Percentiles rank a stretch among this genome's conserved stretches.
phyloP scores from a whole-genome alignment of 345 rosid genomes.

The Gossypium rotundifolium region DNA sequence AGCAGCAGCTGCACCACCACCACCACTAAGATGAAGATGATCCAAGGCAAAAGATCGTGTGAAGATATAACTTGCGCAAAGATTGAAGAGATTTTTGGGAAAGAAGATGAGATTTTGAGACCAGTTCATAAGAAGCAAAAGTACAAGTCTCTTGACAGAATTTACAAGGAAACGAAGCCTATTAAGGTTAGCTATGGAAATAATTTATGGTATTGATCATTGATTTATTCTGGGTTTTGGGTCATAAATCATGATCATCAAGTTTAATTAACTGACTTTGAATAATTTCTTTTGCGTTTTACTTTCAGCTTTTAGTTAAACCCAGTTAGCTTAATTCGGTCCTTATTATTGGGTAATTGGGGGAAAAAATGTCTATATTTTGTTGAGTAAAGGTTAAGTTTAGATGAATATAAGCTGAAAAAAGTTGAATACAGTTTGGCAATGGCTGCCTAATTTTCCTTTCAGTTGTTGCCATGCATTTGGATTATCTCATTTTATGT shows the following conservation, averaged over 20 bases:
- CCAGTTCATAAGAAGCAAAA: constrained; percentile 16
- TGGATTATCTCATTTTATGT: neutral
- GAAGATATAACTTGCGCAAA: constrained; percentile 18
- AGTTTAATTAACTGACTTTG: neutral
- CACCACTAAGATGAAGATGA: neutral
- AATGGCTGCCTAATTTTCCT: neutral
- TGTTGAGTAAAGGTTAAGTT: neutral
- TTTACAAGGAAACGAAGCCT: constrained; percentile 24
- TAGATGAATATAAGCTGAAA: neutral
- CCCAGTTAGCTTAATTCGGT: neutral
- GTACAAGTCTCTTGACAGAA: constrained; percentile 23
- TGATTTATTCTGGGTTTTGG: constrained; percentile 6
- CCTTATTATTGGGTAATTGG: neutral
- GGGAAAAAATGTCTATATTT: neutral
- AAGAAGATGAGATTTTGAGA: constrained; percentile 19
- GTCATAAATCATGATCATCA: constrained; percentile 3
- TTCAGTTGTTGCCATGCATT: neutral
- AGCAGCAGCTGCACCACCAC: neutral
- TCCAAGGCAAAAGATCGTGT: constrained; percentile 14
- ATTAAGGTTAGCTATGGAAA: neutral
- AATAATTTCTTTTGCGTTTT: neutral
- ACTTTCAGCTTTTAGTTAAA: neutral
- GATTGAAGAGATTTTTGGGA: constrained; percentile 38
- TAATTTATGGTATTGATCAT: neutral
- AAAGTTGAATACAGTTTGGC: neutral